Base-by-base conservation (phyloP, 257 asterid species). In the Phtheirospermum japonicum region DNA sequence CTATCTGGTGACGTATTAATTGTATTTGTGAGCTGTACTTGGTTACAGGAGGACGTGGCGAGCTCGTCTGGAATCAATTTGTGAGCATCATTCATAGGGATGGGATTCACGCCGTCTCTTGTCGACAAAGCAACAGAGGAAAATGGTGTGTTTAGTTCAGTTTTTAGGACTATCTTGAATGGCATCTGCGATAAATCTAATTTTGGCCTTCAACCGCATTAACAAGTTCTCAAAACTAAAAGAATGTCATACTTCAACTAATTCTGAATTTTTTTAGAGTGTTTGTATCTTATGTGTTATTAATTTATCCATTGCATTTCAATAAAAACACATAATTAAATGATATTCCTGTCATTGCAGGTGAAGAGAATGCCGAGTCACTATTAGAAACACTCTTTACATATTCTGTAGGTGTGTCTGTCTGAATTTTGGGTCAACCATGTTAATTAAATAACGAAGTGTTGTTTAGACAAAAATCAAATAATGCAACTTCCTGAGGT, bases 91-190 rank as follows among this genome's bases (percentile, higher is more conserved):
- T 83, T 91, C 72, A 74, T 88, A 33, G 94, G 85, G 53, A 91
- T 91, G 96, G 98, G 98, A 30, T 91, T 91, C 63, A 17, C 73
- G 11, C 94, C 90, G n/a, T n/a, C n/a, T n/a, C n/a, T n/a, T n/a
- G n/a, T n/a, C n/a, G n/a, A n/a, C n/a, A n/a, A n/a, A n/a, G 96
- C 92, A 51, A 88, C 88, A 49, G 75, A 65, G 68, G 92, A 88
- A 72, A 71, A 84, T 43, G 96, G 98, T 91, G 32, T 30, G 74
- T 58, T 59, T 51, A 57, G 32, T 67, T 62, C 53, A 11, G 51
- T 66, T 64, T 58, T 19, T n/a, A n/a, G n/a, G n/a, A n/a, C n/a
- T n/a, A n/a, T n/a, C n/a, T n/a, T n/a, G n/a, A n/a, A n/a, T n/a
- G n/a, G n/a, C n/a, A n/a, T n/a, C n/a, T n/a, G n/a, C n/a, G n/a